A percentile compares a stretch with the other conserved stretches of the same genome.
Evolutionary conservation across 139 green algal species (phyloP).

Genomic region (Tetradesmus obliquus): DNA sequence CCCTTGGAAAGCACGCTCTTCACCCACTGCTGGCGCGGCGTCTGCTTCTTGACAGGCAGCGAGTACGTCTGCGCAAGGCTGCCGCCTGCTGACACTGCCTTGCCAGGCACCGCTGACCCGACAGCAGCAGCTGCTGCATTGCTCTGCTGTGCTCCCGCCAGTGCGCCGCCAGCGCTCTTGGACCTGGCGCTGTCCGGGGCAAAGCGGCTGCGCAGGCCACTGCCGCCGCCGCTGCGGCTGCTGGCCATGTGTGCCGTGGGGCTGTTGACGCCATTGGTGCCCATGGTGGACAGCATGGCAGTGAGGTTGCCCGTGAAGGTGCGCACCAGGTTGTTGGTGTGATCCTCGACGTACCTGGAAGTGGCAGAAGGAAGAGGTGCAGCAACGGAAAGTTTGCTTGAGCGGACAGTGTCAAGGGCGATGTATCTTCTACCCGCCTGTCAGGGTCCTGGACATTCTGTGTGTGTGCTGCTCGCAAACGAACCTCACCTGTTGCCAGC

Average conservation of each 20-base stretch:
- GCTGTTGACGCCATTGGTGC: conserved; percentile 5
- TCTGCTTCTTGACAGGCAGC: neutral
- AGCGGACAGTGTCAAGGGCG: neutral
- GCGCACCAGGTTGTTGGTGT: conserved; percentile 44
- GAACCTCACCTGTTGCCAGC: neutral
- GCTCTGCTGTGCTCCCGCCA: neutral
- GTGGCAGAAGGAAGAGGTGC: neutral
- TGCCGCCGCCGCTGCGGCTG: neutral
- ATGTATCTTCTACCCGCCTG: no score
- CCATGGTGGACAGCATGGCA: conserved; percentile 25
- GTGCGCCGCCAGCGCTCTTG: neutral
- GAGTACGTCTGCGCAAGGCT: neutral
- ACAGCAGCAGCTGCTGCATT: conserved; percentile 22
- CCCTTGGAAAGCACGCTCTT: neutral
- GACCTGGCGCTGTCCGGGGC: neutral
- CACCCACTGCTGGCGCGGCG: neutral
- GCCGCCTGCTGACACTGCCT: neutral
- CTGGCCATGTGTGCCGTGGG: neutral
- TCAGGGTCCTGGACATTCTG: no score
- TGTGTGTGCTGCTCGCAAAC: neutral
- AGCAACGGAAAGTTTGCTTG: neutral
- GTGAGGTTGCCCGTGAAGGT: conserved; percentile 47
- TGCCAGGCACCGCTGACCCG: neutral
- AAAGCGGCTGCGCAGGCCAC: neutral
- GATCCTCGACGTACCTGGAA: conserved; percentile 34